Evolutionary conservation across 2,329 filamentous ascomycete species (phyloP).

Genomic region (Botrytis deweyae): DNA sequence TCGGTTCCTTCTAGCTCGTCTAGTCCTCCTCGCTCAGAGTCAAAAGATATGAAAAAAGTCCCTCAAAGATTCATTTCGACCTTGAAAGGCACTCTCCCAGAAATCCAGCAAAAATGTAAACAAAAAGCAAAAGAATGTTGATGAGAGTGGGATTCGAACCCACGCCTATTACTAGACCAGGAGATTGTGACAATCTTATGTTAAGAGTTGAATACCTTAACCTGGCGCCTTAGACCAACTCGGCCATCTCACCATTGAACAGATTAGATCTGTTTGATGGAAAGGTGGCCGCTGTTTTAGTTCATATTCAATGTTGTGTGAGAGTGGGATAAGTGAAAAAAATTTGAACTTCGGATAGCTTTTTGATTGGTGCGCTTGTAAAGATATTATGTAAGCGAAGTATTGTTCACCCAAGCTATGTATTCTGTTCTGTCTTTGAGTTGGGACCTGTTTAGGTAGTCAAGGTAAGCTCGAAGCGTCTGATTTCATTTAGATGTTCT

Average conservation of each 20-base stretch:
- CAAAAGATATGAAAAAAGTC: background rate
- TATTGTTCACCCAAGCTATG: background rate
- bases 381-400: background rate
- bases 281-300: fast-evolving
- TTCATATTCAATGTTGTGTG: fast-evolving
- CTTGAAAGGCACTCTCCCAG: background rate
- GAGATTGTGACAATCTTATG: background rate
- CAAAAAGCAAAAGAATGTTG: constrained; percentile 18
- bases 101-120: background rate
- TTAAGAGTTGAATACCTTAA: background rate
- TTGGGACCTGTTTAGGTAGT: background rate
- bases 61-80: background rate
- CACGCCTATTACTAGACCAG: constrained; percentile 35
- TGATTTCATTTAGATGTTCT: background rate
- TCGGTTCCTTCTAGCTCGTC: background rate
- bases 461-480: background rate
- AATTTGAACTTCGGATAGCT: background rate
- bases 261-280: background rate
- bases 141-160: constrained; percentile 44
- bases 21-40: background rate
- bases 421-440: background rate
- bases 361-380: background rate
- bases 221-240: constrained; percentile 22
- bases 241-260: constrained; percentile 11
- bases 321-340: background rate